phyloP scores from a whole-genome alignment of 352 stramenopile species.

The Globisporangium carolinianum region DNA sequence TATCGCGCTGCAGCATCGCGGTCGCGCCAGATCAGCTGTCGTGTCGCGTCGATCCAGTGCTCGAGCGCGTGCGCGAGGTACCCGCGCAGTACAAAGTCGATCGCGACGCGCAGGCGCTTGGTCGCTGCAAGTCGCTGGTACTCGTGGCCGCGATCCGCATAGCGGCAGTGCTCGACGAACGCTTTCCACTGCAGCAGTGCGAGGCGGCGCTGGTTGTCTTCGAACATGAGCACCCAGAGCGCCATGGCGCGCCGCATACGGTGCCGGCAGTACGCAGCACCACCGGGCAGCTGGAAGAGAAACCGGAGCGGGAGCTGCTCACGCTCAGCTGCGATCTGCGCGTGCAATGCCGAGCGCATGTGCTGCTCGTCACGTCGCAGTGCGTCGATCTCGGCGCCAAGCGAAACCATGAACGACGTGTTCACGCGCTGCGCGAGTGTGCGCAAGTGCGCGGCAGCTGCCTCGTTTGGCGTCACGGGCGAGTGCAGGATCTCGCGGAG shows the following conservation, averaged over 20 bases:
- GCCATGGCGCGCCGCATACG: conserved; percentile 63
- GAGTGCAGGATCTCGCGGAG: conserved; percentile 58
- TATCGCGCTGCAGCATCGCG: conserved; percentile 39
- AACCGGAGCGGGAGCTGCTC: conserved; percentile 70
- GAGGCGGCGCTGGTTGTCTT: conserved; percentile 66
- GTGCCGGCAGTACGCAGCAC: conserved; percentile 63
- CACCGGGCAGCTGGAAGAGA: conserved; percentile 72
- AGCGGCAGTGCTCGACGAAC: conserved; percentile 56
- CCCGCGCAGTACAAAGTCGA: conserved; percentile 59
- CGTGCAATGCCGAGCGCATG: conserved; percentile 32
- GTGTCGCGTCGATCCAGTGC: conserved; percentile 49
- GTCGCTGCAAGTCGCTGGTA: conserved; percentile 57
- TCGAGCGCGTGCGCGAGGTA: conserved; percentile 53
- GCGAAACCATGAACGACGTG: conserved; percentile 37
- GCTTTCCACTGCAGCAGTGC: conserved; percentile 79
- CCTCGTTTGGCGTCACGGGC: conserved; percentile 44
- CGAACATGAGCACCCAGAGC: conserved; percentile 67
- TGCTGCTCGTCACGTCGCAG: conserved; percentile 30
- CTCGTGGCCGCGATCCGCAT: conserved; percentile 38
- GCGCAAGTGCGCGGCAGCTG: conserved; percentile 32
- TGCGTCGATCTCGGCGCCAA: conserved; percentile 32
- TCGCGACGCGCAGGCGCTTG: conserved; percentile 52
- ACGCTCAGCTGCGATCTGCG: conserved; percentile 47
- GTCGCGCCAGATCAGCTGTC: conserved; percentile 48
- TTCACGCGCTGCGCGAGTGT: conserved; percentile 38